Conservation (phyloP, 1,284 basidiomycete genomes). For the Phellopilus nigrolimitatus region DNA sequence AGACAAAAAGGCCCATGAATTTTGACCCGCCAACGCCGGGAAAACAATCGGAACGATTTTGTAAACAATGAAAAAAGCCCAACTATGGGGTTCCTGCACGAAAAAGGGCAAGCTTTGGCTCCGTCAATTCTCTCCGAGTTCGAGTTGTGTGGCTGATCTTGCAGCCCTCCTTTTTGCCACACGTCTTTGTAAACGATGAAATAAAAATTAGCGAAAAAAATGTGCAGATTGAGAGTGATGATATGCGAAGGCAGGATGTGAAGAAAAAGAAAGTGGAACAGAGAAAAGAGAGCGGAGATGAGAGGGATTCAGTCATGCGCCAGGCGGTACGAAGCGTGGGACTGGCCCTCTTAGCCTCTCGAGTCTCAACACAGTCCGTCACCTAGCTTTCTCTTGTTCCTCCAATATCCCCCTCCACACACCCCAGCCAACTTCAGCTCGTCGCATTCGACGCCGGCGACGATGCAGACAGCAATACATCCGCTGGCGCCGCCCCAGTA, state of each 20-base stretch:
- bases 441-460: constrained; percentile 35
- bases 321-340: constrained; percentile 5
- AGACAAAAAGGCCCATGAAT: background rate
- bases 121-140: no score
- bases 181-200: background rate
- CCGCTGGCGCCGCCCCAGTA: constrained; percentile 46
- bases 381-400: constrained; percentile 32
- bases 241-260: no score
- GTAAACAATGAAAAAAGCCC: background rate
- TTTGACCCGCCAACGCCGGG: background rate
- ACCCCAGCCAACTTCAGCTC: constrained; percentile 21
- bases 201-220: background rate
- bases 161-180: background rate
- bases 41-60: no score
- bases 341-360: constrained; percentile 6
- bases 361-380: background rate
- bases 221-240: no score
- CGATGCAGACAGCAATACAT: constrained; percentile 66
- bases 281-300: background rate
- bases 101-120: background rate
- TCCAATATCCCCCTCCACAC: constrained; percentile 3
- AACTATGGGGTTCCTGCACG: background rate
- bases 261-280: background rate
- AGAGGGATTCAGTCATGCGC: constrained; percentile 1
- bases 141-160: no score